Evolutionary conservation across 1,284 basidiomycete species (phyloP).

Genomic region (Melanopsichium pennsylvanicum): DNA sequence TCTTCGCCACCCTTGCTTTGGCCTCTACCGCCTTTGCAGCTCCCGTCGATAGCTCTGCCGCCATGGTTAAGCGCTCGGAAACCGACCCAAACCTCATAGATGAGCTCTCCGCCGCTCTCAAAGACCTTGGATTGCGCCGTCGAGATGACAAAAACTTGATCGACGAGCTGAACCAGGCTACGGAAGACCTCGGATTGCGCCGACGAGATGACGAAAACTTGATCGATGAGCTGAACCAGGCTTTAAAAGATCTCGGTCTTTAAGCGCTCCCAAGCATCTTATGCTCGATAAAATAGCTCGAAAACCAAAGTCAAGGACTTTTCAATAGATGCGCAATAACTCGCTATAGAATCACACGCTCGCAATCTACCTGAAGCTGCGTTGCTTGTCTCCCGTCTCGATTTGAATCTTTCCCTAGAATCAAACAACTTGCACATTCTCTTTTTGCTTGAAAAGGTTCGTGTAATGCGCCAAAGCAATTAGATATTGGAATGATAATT

Average conservation of each 20-base stretch:
- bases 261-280: no score
- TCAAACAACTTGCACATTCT: no score
- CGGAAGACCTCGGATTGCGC: conserved; percentile 3
- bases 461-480: no score
- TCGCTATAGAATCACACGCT: no score
- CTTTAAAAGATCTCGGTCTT: not conserved
- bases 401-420: no score
- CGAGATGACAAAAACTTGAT: conserved; percentile 1
- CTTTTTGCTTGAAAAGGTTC: no score
- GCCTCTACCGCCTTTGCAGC: conserved; percentile 9
- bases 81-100: not conserved
- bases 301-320: no score
- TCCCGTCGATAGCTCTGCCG: not conserved
- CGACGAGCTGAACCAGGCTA: conserved; percentile 1
- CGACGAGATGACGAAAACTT: not conserved
- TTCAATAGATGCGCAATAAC: no score
- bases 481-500: not conserved
- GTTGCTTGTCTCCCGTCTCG: no score
- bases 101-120: not conserved
- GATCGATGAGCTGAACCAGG: conserved; percentile 3
- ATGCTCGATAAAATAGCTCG: no score
- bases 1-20: conserved; percentile 2
- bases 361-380: no score
- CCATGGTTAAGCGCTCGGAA: not conserved
- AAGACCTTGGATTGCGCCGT: not conserved